These are phyloP conservation scores for Colletotrichum limetticola DNA, from an alignment of 2,329 filamentous ascomycete genomes.

Conservation along the genomic window DNA sequence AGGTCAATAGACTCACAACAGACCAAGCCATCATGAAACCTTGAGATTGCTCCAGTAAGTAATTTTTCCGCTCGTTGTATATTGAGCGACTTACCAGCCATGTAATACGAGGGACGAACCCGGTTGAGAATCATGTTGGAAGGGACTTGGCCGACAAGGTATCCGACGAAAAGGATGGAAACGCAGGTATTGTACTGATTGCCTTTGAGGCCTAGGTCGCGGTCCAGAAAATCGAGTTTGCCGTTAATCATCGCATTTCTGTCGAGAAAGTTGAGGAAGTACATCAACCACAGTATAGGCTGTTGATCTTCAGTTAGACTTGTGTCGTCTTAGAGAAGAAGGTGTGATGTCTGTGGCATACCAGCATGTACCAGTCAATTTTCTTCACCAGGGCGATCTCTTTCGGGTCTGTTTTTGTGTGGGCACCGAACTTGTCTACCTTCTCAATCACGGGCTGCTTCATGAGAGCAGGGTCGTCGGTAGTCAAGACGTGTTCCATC, in stretches of 20 bases:
- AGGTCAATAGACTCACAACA: constrained; percentile 32
- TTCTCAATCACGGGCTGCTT: constrained; percentile 34
- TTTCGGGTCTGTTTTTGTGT: constrained; percentile 51
- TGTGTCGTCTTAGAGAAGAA: neutral
- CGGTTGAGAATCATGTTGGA: constrained; percentile 49
- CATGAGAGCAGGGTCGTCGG: constrained; percentile 28
- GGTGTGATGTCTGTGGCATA: neutral
- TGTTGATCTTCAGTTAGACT: neutral
- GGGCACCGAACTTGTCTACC: constrained; percentile 50
- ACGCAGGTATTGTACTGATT: constrained; percentile 44
- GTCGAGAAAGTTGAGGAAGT: constrained; percentile 42
- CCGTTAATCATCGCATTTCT: constrained; percentile 45
- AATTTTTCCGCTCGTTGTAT: neutral
- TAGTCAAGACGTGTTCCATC: constrained; percentile 25
- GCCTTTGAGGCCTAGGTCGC: constrained; percentile 41
- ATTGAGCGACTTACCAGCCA: constrained; percentile 18
- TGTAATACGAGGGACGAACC: constrained; percentile 37
- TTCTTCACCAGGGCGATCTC: constrained; percentile 49
- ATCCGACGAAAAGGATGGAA: constrained; percentile 35
- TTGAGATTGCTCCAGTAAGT: neutral
- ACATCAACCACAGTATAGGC: constrained; percentile 38
- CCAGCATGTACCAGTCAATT: constrained; percentile 48
- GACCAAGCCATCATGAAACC: constrained; percentile 36
- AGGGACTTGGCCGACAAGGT: constrained; percentile 39
- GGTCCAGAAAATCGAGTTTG: constrained; percentile 40